Conservation (phyloP, 1,139 yeast genomes). For the Candida buenavistaensis region DNA sequence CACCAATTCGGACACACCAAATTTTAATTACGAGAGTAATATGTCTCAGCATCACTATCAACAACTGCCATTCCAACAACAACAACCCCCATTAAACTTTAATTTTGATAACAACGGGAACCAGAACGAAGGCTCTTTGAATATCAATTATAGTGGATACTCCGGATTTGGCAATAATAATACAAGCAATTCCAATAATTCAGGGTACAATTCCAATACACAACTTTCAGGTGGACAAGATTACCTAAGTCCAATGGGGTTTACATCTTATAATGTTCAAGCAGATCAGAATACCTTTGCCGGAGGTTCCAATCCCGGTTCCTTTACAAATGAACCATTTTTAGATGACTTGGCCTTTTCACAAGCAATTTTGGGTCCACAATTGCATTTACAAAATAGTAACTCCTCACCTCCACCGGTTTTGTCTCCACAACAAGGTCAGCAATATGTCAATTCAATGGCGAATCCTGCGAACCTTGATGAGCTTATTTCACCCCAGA, state of each 20-base stretch:
- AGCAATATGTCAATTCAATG: conserved; percentile 17
- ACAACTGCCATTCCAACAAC: conserved; percentile 15
- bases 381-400: conserved; percentile 15
- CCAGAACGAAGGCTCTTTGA: conserved; percentile 15
- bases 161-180: conserved; percentile 4
- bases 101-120: conserved; percentile 7
- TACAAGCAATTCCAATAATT: conserved; percentile 7
- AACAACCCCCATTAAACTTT: conserved; percentile 9
- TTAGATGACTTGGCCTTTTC: conserved; percentile 29
- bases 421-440: conserved; percentile 14
- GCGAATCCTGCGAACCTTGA: conserved; percentile 26
- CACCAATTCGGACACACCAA: conserved; percentile 4
- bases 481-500: conserved; percentile 38
- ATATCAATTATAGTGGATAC: conserved; percentile 15
- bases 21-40: conserved; percentile 3
- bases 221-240: conserved; percentile 12
- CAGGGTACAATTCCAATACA: conserved; percentile 11
- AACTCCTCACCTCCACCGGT: conserved; percentile 11
- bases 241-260: conserved; percentile 15
- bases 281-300: conserved; percentile 10
- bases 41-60: conserved; percentile 2
- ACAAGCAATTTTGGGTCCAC: conserved; percentile 15
- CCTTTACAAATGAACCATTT: conserved; percentile 34
- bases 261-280: conserved; percentile 8
- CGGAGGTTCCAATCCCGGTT: conserved; percentile 16